Percentiles rank a stretch among this genome's conserved stretches.
phyloP scores from a whole-genome alignment of 2,329 filamentous ascomycete genomes.

The Pyricularia sp. region DNA sequence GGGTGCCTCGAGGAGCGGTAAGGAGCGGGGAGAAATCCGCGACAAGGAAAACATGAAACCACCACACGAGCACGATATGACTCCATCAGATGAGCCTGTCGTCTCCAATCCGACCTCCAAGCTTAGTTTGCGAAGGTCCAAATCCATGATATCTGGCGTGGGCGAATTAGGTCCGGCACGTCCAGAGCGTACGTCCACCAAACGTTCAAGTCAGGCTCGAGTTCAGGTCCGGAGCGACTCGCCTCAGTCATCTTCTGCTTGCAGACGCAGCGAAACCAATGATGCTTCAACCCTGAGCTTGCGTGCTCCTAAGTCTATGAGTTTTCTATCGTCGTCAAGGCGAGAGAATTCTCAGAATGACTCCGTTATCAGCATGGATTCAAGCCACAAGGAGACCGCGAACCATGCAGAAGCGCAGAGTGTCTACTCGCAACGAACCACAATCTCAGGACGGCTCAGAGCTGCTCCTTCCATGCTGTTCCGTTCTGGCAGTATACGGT shows the following conservation, averaged over 20 bases:
- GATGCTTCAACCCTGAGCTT: conserved; percentile 16
- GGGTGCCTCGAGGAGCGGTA: background rate
- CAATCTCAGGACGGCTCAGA: background rate
- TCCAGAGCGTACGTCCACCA: background rate
- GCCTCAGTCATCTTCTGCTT: background rate
- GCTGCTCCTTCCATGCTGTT: background rate
- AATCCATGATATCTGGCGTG: conserved; percentile 37
- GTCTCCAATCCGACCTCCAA: conserved; percentile 11
- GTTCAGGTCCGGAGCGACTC: background rate
- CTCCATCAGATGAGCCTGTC: background rate
- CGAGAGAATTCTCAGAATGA: background rate
- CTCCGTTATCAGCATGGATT: background rate
- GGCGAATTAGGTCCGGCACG: background rate
- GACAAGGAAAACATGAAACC: background rate
- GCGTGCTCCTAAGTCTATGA: conserved; percentile 45
- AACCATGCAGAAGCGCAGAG: conserved; percentile 20
- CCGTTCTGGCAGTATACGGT: conserved; percentile 2
- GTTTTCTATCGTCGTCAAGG: conserved; percentile 28
- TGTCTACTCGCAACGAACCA: background rate
- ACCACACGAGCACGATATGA: background rate
- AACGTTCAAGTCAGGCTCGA: background rate
- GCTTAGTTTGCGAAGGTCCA: conserved; percentile 40
- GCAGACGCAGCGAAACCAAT: background rate
- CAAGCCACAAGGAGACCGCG: background rate
- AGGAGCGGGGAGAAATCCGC: background rate